A percentile compares a stretch with the other conserved stretches of the same genome.
Evolutionary conservation across 2,329 filamentous ascomycete genomes (phyloP).

Genomic region (Hypoxylon sp.): DNA sequence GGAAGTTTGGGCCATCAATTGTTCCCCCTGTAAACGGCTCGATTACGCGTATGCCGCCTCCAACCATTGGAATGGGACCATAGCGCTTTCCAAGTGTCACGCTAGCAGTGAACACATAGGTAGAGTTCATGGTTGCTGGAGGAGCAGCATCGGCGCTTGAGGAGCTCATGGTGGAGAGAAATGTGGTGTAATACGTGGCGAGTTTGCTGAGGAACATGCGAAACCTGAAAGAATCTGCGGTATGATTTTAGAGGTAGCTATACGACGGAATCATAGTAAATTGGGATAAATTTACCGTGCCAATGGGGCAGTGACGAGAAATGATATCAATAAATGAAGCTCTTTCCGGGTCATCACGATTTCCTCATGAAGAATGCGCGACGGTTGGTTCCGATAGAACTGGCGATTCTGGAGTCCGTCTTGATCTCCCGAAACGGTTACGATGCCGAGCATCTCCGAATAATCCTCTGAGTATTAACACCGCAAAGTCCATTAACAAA

Average conservation of each 20-base stretch:
- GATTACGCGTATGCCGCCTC: conserved; percentile 11
- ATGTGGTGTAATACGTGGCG: conserved; percentile 1
- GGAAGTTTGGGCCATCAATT: conserved; percentile 19
- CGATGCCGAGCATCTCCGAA: conserved; percentile 5
- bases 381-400: background rate
- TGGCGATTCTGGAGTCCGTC: background rate
- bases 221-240: background rate
- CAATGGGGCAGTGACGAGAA: background rate
- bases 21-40: conserved; percentile 6
- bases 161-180: background rate
- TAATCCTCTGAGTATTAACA: background rate
- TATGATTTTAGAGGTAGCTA: background rate
- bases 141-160: background rate
- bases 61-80: conserved; percentile 14
- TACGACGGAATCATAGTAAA: background rate
- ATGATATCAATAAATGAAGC: background rate
- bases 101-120: conserved; percentile 12
- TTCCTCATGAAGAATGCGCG: background rate
- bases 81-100: conserved; percentile 14
- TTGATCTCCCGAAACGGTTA: background rate
- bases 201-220: conserved; percentile 1
- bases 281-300: background rate
- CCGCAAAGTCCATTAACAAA: background rate
- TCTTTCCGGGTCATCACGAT: background rate
- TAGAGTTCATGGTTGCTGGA: conserved; percentile 4